A percentile compares a stretch with the other conserved stretches of the same genome.
Conservation (phyloP, 2,329 filamentous ascomycete species). For the Fusarium pininemorale region DNA sequence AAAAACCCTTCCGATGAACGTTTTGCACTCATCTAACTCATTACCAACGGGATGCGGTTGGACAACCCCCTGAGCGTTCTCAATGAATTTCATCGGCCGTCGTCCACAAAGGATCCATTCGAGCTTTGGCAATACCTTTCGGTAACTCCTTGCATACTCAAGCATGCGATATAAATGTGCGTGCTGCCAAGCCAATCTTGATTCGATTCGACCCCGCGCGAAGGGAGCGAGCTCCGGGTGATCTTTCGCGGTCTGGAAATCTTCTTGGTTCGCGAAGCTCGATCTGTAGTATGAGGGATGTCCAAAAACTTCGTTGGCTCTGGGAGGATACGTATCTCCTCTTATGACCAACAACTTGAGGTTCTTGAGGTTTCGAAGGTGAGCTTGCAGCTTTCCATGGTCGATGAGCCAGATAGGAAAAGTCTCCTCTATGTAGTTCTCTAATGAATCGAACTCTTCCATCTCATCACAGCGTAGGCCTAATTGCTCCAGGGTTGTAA, state of each 20-base stretch:
- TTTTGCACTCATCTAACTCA: not conserved
- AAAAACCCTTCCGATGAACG: not conserved
- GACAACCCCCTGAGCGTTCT: not conserved
- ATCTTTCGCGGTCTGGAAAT: not conserved
- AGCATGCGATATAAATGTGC: conserved; percentile 30
- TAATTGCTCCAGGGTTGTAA: fast-evolving
- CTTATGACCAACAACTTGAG: not conserved
- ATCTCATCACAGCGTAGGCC: not conserved
- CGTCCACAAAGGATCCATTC: conserved; percentile 23
- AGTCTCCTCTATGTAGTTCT: not conserved
- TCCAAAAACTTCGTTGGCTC: too few relatives aligned
- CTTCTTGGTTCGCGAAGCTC: not conserved
- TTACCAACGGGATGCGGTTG: not conserved
- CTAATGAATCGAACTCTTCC: not conserved
- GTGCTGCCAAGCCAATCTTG: not conserved
- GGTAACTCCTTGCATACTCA: conserved; percentile 10
- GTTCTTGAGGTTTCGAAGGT: not conserved
- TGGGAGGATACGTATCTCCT: not conserved
- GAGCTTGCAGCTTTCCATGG: not conserved
- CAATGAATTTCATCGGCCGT: not conserved
- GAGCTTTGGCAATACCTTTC: not conserved
- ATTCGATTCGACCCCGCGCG: fast-evolving
- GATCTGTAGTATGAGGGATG: too few relatives aligned
- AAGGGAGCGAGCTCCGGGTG: not conserved
- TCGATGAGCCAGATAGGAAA: not conserved